phyloP scores from a whole-genome alignment of 306 rosid genomes.

The Astragalus glycyphyllos region DNA sequence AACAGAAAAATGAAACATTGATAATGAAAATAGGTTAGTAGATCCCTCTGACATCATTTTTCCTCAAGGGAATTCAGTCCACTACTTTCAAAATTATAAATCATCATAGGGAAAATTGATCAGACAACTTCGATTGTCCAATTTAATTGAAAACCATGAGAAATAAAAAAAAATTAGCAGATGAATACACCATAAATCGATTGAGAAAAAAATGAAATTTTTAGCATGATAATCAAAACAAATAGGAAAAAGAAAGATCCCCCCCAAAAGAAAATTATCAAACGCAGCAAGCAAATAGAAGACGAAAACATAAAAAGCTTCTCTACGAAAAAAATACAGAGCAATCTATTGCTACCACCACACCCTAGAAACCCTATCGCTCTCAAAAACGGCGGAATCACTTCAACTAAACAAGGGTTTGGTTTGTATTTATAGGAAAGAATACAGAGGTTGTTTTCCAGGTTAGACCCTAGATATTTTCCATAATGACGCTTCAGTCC shows the following conservation, averaged over 20 bases:
- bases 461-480: neutral
- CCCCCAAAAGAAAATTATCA: neutral
- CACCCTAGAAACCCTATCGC: neutral
- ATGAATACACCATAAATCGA: neutral
- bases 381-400: slow-evolving; percentile 3
- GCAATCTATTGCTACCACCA: neutral
- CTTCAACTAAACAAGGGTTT: fast-evolving
- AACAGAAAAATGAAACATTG: too few relatives aligned
- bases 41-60: slow-evolving; percentile 55
- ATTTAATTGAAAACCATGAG: too few relatives aligned
- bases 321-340: neutral
- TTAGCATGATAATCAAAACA: neutral
- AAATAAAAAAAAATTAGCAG: too few relatives aligned
- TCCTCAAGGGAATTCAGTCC: slow-evolving; percentile 64
- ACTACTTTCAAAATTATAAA: slow-evolving; percentile 55
- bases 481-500: slow-evolving; percentile 26
- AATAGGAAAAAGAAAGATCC: neutral
- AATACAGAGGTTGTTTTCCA: neutral
- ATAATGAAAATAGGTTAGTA: too few relatives aligned
- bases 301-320: neutral
- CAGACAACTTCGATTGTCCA: too few relatives aligned
- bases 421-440: slow-evolving; percentile 24
- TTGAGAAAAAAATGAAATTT: neutral
- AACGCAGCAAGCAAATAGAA: neutral
- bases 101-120: slow-evolving; percentile 49